These are phyloP conservation scores for Ceratocystis ficicola DNA, from an alignment of 2,329 filamentous ascomycete species.

Conservation along the genomic window DNA sequence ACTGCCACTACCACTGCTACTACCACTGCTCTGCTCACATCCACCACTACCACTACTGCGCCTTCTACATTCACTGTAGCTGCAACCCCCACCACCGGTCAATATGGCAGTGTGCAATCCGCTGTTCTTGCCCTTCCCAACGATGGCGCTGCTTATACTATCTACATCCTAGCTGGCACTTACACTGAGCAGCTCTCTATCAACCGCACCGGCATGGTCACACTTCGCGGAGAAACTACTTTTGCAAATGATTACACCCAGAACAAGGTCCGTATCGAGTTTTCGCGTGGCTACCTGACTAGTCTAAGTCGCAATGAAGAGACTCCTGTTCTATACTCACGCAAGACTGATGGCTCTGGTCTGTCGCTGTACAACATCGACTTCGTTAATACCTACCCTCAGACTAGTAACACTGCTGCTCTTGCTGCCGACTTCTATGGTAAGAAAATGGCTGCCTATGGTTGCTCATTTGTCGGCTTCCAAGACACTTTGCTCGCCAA, in stretches of 20 bases:
- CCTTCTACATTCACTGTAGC: constrained; percentile 14
- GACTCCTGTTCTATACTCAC: constrained; percentile 33
- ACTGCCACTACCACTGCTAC: neutral
- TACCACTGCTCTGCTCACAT: neutral
- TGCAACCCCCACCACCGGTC: constrained; percentile 20
- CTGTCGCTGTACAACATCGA: constrained; percentile 55
- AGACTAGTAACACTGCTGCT: constrained; percentile 39
- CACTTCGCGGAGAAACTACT: constrained; percentile 47
- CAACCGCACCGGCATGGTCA: constrained; percentile 38
- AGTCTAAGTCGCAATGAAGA: constrained; percentile 36
- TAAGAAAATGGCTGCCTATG: constrained; percentile 29
- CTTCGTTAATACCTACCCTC: constrained; percentile 36
- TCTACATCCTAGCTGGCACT: constrained; percentile 36
- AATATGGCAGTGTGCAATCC: constrained; percentile 25
- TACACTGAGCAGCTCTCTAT: constrained; percentile 50
- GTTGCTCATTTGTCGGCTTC: constrained; percentile 35
- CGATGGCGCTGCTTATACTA: constrained; percentile 28
- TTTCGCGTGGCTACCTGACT: constrained; percentile 26
- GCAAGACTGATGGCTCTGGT: constrained; percentile 32
- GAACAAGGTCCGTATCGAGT: constrained; percentile 46
- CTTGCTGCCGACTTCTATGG: constrained; percentile 29
- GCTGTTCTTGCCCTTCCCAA: constrained; percentile 24
- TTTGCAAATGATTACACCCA: constrained; percentile 39
- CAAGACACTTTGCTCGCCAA: constrained; percentile 41
- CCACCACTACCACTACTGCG: neutral